Evolutionary conservation across 1,139 yeast genomes (phyloP), one percentile per base, ranked within the genome.

Genomic region (Blastobotrys raffinosifermentans): DNA sequence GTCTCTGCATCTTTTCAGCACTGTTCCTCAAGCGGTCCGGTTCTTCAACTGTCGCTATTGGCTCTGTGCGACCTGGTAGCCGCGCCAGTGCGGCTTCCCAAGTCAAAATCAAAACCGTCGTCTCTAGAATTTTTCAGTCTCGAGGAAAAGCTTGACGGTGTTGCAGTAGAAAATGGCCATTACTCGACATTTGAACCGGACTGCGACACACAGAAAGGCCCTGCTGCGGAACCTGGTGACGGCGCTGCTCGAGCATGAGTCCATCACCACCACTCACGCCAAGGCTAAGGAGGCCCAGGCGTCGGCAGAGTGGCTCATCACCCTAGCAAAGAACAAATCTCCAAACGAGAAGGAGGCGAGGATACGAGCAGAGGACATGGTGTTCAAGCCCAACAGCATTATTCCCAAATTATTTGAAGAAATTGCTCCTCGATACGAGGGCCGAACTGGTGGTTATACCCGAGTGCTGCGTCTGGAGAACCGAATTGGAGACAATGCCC

Each of bases 401-500:
- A 50, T 76, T 23, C 76, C 81, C 16, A 86, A 82, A 57, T 64
- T 91, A 32, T 68, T 83, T 43, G 71, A 69, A 11, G 87, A 77
- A 34, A 66, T 87, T 32, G 74, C 75, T 3, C 64, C 72, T 27
- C 70, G 95, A 49, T 89, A 83, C 56, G 58, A 67, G 6, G 55
- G 63, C 21, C 72, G 96, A 60, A 58, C 64, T 1, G 84, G 86
- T 45, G 97, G 97, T 2, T 91, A 80, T 65, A 87, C 97, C 10
- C 74, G 98, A 48, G 76, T 89, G 42, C 66, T 89, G 49, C 79
- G 76, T 51, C 67, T 93, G 46, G 97, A 91, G 60, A 87, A 93
- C 21, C 72, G 98, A 51, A 63, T 81, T 37, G 93, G 91, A 49
- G 98, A 93, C 58, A 82, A 80, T 47, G 96, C 97, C 0, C 91